Conservation (phyloP, 257 asterid species). For the Schizonepeta tenuifolia region DNA sequence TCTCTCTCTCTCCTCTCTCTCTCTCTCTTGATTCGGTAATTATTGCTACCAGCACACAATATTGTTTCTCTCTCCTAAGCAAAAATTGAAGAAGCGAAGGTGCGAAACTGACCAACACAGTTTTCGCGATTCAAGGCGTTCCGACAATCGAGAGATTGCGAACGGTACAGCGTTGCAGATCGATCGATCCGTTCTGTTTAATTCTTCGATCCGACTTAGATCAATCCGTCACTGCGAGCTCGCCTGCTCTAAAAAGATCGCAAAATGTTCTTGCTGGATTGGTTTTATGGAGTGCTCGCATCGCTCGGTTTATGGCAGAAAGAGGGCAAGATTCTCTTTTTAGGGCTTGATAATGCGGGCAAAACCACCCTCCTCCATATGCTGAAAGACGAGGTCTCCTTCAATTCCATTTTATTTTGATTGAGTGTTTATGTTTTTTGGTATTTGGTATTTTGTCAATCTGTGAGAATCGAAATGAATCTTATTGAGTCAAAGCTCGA, state of each 20-base stretch:
- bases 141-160: slow-evolving; percentile 40
- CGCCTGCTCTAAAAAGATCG: not conserved
- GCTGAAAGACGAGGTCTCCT: slow-evolving; percentile 86
- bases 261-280: slow-evolving; percentile 82
- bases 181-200: slow-evolving; percentile 38
- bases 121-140: slow-evolving; percentile 37
- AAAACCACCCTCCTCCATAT: slow-evolving; percentile 94
- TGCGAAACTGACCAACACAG: slow-evolving; percentile 34
- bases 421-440: not conserved
- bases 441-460: not conserved
- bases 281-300: slow-evolving; percentile 93
- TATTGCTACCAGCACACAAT: slow-evolving; percentile 4
- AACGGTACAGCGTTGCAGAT: slow-evolving; percentile 32
- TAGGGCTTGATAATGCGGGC: slow-evolving; percentile 97
- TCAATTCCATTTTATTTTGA: slow-evolving; percentile 10
- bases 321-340: slow-evolving; percentile 90
- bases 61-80: not conserved
- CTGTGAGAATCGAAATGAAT: slow-evolving; percentile 26
- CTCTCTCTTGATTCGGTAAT: not conserved
- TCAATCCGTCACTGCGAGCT: slow-evolving; percentile 11
- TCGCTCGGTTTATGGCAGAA: slow-evolving; percentile 95
- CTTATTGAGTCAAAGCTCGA: slow-evolving; percentile 15
- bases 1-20: slow-evolving; percentile 5
- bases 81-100: not conserved
- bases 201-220: slow-evolving; percentile 33